Evolutionary conservation across 2,329 filamentous ascomycete genomes (phyloP), one percentile per base, ranked within the genome.

Genomic region (Cladosporium sp.): DNA sequence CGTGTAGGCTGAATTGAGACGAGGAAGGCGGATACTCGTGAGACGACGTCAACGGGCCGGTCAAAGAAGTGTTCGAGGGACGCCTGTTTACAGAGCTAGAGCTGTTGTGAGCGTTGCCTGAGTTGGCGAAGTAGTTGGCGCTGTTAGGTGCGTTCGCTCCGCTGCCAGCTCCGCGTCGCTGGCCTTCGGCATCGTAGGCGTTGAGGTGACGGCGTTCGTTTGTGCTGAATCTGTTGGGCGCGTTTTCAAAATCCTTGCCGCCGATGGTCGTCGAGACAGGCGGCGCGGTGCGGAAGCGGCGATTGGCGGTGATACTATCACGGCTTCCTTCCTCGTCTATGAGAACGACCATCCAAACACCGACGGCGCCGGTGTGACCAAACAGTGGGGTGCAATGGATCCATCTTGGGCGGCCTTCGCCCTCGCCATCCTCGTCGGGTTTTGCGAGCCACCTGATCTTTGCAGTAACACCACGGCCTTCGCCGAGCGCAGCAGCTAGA

Each of bases 261-360:
- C 64, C 65, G 41, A 69, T 69, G 37, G 46, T 61, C 31, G 38
- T 60, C 7, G 64, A 56, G 4, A 70, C 66, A 11, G 68, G 67
- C 13, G 69, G 68, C 22, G 68, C 67, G 41, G 61, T 59, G 38
- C 68, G 61, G 52, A 69, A 70, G 34, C 68, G 55, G 40, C 66
- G 46, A 8, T 58, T 59, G 6, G 34, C 33, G 28, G 28, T 42
- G 56, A 59, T 43, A 49, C 52, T 16, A 43, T 54, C 28, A 59
- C 61, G 13, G 57, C 49, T 54, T 18, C 56, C 54, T 35, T 73
- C 69, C 43, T 86, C 82, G 56, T 89, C 84, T 3, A 88, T 81
- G 11, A 90, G 75, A 0, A 89, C 77, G 5, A 89, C 76, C 83
- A 90, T 87, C 86, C 86, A 90, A 0, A 89, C 85, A 13, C 87